Conservation (phyloP, 371 early-diverging fungal species). For the Gilbertella persicaria region DNA sequence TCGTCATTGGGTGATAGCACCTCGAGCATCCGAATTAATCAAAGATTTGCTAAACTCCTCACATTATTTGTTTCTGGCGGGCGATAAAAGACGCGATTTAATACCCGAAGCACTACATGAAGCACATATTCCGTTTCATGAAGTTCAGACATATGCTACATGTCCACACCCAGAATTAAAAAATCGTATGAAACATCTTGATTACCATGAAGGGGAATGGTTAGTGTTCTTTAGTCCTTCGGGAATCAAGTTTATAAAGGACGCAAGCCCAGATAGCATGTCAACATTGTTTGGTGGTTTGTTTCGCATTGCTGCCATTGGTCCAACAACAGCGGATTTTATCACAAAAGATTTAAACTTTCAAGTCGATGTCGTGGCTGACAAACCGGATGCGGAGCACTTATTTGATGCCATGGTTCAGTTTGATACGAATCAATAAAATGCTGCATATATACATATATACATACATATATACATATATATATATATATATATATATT, state of each 20-base stretch:
- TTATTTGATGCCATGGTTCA: conserved; percentile 31
- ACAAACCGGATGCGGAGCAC: conserved; percentile 41
- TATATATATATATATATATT: neutral
- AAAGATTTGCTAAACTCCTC: conserved; percentile 22
- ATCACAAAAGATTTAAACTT: conserved; percentile 17
- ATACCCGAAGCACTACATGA: conserved; percentile 35
- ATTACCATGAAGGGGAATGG: conserved; percentile 39
- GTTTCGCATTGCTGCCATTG: conserved; percentile 48
- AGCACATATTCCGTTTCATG: conserved; percentile 27
- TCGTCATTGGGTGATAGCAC: conserved; percentile 27
- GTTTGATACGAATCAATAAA: conserved; percentile 11
- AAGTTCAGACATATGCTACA: conserved; percentile 51
- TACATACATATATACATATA: neutral
- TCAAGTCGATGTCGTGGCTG: conserved; percentile 36
- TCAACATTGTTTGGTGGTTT: neutral
- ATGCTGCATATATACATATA: neutral
- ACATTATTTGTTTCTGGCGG: conserved; percentile 48
- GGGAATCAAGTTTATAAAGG: conserved; percentile 44
- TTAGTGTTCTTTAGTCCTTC: conserved; percentile 64
- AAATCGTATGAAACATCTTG: neutral
- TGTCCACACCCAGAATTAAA: conserved; percentile 28
- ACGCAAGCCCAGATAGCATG: neutral
- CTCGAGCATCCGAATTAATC: conserved; percentile 46
- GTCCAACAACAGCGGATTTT: conserved; percentile 54
- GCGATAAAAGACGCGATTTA: conserved; percentile 58